These are phyloP conservation scores for Colletotrichum sp. DNA, from an alignment of 2,329 filamentous ascomycete genomes.

Conservation along the genomic window DNA sequence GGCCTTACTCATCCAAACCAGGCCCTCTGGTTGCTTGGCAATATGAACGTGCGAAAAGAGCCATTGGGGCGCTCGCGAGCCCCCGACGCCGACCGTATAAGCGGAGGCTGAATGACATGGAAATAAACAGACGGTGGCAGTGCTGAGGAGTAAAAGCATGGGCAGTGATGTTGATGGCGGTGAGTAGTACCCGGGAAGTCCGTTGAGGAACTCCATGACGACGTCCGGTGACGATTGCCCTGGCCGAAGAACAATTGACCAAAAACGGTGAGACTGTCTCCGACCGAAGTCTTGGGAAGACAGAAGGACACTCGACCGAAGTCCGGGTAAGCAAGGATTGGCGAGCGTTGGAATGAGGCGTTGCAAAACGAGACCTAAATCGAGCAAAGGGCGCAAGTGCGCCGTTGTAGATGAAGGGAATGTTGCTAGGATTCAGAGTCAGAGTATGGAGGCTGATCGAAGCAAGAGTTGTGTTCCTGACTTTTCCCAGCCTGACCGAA, in stretches of 20 bases:
- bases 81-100: not conserved
- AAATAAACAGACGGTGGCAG: not conserved
- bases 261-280: not conserved
- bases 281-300: not conserved
- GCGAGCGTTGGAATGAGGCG: not conserved
- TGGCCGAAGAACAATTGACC: not conserved
- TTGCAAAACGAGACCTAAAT: not conserved
- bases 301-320: not conserved
- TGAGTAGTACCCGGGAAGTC: not conserved
- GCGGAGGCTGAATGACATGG: not conserved
- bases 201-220: not conserved
- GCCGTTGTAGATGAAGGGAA: not conserved
- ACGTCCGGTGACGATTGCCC: not conserved
- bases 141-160: not conserved
- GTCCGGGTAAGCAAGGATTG: not conserved
- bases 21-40: not conserved
- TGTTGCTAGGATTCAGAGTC: not conserved
- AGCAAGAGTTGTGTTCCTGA: not conserved
- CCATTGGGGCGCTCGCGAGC: not conserved
- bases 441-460: not conserved
- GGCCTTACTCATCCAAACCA: not conserved
- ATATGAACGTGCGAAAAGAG: not conserved
- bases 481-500: not conserved
- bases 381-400: not conserved
- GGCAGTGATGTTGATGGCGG: not conserved